A percentile compares a stretch with the other conserved stretches of the same genome.
phyloP scores from a whole-genome alignment of 768 basidiomycete species.

The Lactifluus piperatus region DNA sequence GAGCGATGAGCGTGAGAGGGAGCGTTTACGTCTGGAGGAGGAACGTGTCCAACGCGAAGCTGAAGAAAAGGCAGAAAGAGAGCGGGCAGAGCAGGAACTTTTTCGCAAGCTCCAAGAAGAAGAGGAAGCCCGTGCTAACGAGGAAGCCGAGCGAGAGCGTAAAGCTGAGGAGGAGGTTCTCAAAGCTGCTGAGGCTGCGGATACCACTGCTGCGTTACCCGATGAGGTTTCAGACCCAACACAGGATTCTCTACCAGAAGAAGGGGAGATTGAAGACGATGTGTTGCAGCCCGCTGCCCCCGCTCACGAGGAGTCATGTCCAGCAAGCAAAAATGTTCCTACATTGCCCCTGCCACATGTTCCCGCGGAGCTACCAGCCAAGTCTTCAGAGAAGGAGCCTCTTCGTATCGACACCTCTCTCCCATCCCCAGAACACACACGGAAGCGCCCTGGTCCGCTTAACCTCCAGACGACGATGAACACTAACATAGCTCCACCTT shows the following conservation, averaged over 20 bases:
- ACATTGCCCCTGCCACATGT: constrained; percentile 28
- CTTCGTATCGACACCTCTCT: constrained; percentile 61
- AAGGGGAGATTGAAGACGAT: constrained; percentile 38
- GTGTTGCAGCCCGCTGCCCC: constrained; percentile 25
- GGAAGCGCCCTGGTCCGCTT: constrained; percentile 62
- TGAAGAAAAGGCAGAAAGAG: constrained; percentile 36
- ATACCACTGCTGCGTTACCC: constrained; percentile 29
- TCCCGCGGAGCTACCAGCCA: constrained; percentile 40
- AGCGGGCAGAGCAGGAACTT: constrained; percentile 33
- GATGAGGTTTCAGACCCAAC: constrained; percentile 25
- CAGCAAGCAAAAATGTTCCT: background rate
- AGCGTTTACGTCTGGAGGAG: constrained; percentile 9
- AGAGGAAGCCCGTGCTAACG: constrained; percentile 19
- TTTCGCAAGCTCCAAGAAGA: constrained; percentile 22
- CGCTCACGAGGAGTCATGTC: background rate
- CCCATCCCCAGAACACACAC: constrained; percentile 34
- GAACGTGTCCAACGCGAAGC: constrained; percentile 26
- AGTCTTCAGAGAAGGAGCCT: constrained; percentile 38
- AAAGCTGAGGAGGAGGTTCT: constrained; percentile 31
- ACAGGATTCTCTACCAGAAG: constrained; percentile 35
- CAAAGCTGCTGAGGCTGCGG: constrained; percentile 31
- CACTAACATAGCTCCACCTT: constrained; percentile 34
- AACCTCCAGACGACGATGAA: constrained; percentile 52
- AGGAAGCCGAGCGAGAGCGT: constrained; percentile 27
- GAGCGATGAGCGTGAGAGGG: constrained; percentile 20